Base-by-base conservation (phyloP, 164 flowering plant species). In the Macadamia integrifolia region DNA sequence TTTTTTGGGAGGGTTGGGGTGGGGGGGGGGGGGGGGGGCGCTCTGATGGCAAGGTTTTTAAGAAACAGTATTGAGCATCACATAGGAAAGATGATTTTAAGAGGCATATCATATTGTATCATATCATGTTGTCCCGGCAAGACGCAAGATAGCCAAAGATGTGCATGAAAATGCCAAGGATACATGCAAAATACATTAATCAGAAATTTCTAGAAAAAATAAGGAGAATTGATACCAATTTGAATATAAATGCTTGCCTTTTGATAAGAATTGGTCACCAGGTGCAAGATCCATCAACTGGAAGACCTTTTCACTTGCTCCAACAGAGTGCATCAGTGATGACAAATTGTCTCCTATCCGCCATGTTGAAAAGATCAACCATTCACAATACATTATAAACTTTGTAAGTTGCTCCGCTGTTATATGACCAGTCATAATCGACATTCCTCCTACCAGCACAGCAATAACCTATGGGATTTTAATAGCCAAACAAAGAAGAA, bases 301-400 rank as follows among this genome's bases (percentile, higher is more conserved):
- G 75, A 93, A 93, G 55, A 93, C 98, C 68, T 93, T 91, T 83
- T 91, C 98, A 82, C 98, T 91, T 70, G 98, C 98, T 61, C 98
- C 98, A 77, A 93, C 85, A 56, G 98, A 89, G 71, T 93, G 97
- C 97, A 91, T 93, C 76, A 93, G 76, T 29, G 85, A 78, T 64
- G 98, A 87, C 62, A 88, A 74, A 77, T 86, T 88, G 80, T 93
- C 98, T 68, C 97, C 98, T 44, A 91, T 81, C 93, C 92, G 91
- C 97, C 97, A 93, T 67, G 96, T 91, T 52, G 98, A 84, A 77
- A 84, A 91, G 68, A 93, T 91, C 58, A 93, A 77, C 98, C 98
- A 91, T 75, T 93, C 98, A 69, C 94, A 85, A 69, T 93, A 93
- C 68, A 93, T 77, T 73, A 93, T 80, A 77, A 86, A 93, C 77